Conservation (phyloP, 1,139 yeast genomes). For the Lodderomyces margitis region DNA sequence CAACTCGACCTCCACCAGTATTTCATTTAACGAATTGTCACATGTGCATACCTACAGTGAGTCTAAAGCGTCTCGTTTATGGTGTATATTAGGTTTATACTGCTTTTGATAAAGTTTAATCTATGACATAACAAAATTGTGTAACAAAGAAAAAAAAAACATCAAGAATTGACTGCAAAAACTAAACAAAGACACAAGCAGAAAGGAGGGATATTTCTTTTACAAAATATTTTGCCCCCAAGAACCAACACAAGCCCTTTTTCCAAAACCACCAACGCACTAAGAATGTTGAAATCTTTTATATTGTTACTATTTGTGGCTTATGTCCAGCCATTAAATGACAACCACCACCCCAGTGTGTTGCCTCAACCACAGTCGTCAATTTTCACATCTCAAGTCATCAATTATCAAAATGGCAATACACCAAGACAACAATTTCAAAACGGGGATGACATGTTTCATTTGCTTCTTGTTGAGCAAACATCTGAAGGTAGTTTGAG, state of each 20-base stretch:
- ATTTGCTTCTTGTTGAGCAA: background rate
- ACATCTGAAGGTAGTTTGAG: background rate
- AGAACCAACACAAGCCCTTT: background rate
- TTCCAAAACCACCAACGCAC: background rate
- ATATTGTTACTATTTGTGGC: background rate
- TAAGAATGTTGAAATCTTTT: background rate
- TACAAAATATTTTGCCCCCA: background rate
- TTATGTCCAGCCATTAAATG: background rate
- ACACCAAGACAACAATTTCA: background rate
- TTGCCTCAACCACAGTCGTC: background rate
- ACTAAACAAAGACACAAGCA: background rate
- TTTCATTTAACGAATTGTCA: background rate
- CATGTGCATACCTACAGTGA: background rate
- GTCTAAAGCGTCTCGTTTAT: background rate
- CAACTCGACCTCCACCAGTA: background rate
- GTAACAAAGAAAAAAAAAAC: too few relatives aligned
- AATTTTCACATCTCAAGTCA: background rate
- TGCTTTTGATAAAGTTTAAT: background rate
- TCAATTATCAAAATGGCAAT: background rate
- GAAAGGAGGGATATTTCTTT: too few relatives aligned
- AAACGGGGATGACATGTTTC: background rate
- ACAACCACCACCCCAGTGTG: background rate
- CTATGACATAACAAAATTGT: background rate
- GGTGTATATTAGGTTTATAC: constrained; percentile 4
- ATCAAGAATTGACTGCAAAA: constrained; percentile 3